phyloP scores from a whole-genome alignment of 2,329 filamentous ascomycete species.

The Setomelanomma holmii region DNA sequence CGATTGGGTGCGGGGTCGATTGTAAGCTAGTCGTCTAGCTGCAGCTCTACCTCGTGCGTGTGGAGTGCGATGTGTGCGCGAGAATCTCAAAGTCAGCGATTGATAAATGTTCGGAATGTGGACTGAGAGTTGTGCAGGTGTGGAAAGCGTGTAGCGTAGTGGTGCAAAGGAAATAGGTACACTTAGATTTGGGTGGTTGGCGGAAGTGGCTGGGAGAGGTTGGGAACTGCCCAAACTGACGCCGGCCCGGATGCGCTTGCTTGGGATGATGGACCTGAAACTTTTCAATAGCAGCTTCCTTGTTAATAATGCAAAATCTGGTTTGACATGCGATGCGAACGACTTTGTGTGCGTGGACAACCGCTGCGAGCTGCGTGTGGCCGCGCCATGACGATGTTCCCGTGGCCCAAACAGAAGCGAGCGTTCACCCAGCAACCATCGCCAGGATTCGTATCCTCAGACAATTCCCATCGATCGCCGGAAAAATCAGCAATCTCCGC shows the following conservation, averaged over 20 bases:
- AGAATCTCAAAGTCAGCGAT: constrained; percentile 18
- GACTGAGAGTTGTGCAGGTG: constrained; percentile 17
- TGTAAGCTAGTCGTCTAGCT: constrained; percentile 21
- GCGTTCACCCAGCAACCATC: constrained; percentile 25
- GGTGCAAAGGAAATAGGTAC: constrained; percentile 40
- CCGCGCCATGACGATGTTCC: constrained; percentile 2
- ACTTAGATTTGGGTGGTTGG: constrained; percentile 33
- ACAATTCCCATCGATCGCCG: no score
- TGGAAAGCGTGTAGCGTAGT: constrained; percentile 6
- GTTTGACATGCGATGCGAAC: not conserved
- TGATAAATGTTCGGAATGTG: constrained; percentile 3
- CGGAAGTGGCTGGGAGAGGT: constrained; percentile 35
- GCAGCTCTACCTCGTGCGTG: constrained; percentile 3
- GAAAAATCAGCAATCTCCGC: no score
- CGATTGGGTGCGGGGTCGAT: constrained; percentile 25
- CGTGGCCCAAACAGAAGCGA: constrained; percentile 1
- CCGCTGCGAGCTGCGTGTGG: constrained; percentile 6
- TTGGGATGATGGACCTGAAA: constrained; percentile 5
- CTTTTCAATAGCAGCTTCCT: not conserved
- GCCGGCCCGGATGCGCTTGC: constrained; percentile 5
- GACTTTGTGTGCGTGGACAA: constrained; percentile 6
- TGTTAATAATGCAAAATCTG: not conserved
- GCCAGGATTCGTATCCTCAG: not conserved
- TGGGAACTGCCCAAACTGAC: constrained; percentile 23
- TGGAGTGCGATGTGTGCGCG: constrained; percentile 4